Conservation (phyloP, 2,329 filamentous ascomycete species). For the Aspergillus hortae region DNA sequence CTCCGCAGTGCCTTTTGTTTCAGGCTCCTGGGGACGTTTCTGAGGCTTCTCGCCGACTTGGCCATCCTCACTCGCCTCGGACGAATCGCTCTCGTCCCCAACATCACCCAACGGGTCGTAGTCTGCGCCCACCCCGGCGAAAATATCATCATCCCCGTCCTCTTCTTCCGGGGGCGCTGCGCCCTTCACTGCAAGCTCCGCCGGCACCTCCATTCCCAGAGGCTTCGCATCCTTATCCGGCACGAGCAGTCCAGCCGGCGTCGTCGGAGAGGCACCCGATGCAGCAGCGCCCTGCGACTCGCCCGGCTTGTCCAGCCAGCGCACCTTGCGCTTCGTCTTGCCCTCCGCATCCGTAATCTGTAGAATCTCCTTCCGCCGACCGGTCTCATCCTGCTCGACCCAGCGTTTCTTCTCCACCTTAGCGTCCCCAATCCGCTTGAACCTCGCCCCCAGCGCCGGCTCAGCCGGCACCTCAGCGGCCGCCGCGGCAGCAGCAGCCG, state of each 20-base stretch:
- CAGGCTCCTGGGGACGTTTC: not conserved
- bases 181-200: constrained; percentile 36
- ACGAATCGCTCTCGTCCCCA: constrained; percentile 44
- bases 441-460: constrained; percentile 52
- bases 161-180: constrained; percentile 40
- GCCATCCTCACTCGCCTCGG: constrained; percentile 31
- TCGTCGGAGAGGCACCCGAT: not conserved
- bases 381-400: constrained; percentile 53
- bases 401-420: constrained; percentile 49
- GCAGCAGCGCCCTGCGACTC: constrained; percentile 17
- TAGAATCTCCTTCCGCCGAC: constrained; percentile 54
- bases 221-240: constrained; percentile 46
- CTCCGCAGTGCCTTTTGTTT: constrained; percentile 4
- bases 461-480: constrained; percentile 38
- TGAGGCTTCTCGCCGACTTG: constrained; percentile 11
- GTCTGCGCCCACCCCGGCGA: constrained; percentile 56
- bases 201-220: constrained; percentile 50
- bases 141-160: constrained; percentile 60
- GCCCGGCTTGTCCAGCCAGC: constrained; percentile 47
- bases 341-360: constrained; percentile 58
- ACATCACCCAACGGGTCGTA: constrained; percentile 58
- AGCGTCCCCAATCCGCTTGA: constrained; percentile 49
- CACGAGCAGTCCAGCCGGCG: constrained; percentile 29
- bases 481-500: constrained; percentile 23
- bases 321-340: constrained; percentile 59